Evolutionary conservation across 257 asterid genomes (phyloP), one percentile per base, ranked within the genome.

Genomic region (Nicotiana otophora): DNA sequence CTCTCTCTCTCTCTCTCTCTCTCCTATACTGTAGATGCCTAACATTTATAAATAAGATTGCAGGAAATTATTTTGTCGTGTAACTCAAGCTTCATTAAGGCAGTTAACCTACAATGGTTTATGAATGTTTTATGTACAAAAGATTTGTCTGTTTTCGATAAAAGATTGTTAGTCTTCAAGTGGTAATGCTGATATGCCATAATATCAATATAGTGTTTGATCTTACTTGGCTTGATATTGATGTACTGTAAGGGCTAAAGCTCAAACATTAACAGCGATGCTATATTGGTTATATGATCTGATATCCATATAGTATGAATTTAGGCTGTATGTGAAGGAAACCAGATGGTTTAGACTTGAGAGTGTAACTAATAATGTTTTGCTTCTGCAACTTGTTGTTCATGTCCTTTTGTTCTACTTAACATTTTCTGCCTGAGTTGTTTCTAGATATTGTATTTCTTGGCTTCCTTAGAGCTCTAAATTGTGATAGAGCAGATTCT

Each of bases 401-500:
- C 79, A 72, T 72, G 61, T 23, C 60, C 80, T 48, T 74, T 72
- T 4, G 62, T 26, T 74, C 62, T 48, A 48, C 80, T 74, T 48
- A 26, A 26, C 36, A 9, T 70, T 65, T 19, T 5, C n/a, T 57
- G 48, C 61, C 15, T 54, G 26, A 26, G 61, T 36, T 48, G 62
- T 64, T 23, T 77, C 58, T 58, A 53, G 60, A 23, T 60, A n/a
- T 60, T 5, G 55, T 46, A 66, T 69, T 42, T 84, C 66, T 28
- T 39, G 30, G 31, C 67, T 60, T 83, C 11, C 60, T 76, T 46
- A 69, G 81, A 83, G 83, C 46, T 86, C 84, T 87, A 61, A 86
- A 84, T 84, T 83, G 84, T 83, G 82, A 77, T 80, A 34, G 64
- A 85, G 68, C 95, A 96, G 98, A 89, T 94, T 92, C 90, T 94